Evolutionary conservation across 768 basidiomycete genomes (phyloP), one percentile per base, ranked within the genome.

Genomic region (Mycena sanguinolenta): DNA sequence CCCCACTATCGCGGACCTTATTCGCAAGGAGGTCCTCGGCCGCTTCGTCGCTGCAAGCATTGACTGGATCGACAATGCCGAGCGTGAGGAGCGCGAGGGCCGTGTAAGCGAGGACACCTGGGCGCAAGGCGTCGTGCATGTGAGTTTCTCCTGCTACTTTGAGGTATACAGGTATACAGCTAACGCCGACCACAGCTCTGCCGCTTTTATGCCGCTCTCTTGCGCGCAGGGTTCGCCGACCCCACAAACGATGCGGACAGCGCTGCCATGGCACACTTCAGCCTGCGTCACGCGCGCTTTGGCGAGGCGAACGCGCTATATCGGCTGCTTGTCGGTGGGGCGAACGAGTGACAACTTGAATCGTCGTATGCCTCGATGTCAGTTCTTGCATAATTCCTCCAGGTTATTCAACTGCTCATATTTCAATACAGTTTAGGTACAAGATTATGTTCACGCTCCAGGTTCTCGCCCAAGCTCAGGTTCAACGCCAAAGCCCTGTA

Each of bases 231-330:
- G 88, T 10, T 80, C 80, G 86, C 93, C 64, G 91, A 93, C 74
- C 84, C 88, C 2, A 76, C 80, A 9, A 84, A 83, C n/a, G 92
- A 93, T 65, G 85, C 86, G 10, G 92, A 95, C 75, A 87, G 90
- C 0, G 86, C 91, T 7, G 94, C 94, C 81, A 94, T 95, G 87
- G 85, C 87, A 7, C 91, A 93, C 76, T 95, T 95, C 74, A 89
- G 89, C 52, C 84, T 95, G 57, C 87, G 88, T 44, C 85, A 93
- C 74, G 86, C 94, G 14, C 86, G 90, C 3, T 90, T 94, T 67
- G 92, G 93, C 76, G 93, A 95, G 73, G 93, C 93, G 21, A 93
- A 91, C 71, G 78, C 84, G 67, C 85, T 95, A 53, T 95, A 94
- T 75, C 88, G 93, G 25, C 76, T 85, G 57, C 83, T 95, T 72